phyloP scores from a whole-genome alignment of 441 rosid species.

The Brassica balearica region DNA sequence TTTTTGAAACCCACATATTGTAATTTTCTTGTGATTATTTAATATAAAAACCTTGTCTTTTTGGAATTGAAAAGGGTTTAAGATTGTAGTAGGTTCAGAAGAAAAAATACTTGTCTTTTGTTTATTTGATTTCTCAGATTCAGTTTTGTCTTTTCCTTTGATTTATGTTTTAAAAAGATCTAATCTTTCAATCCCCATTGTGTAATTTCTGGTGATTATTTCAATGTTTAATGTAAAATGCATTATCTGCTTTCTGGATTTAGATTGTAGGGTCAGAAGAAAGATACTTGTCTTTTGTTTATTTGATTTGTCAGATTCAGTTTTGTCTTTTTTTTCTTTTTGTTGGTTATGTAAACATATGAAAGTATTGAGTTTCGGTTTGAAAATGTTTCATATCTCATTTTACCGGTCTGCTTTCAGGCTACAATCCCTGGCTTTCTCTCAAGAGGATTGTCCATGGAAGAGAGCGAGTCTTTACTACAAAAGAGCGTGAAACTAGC shows the following conservation, averaged over 20 bases:
- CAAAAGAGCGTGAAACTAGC: conserved; percentile 79
- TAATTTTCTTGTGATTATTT: not conserved
- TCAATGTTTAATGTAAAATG: no score
- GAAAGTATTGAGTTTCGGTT: conserved; percentile 8
- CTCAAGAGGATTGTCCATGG: conserved; percentile 71
- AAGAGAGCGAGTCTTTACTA: conserved; percentile 70
- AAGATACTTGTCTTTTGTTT: conserved; percentile 13
- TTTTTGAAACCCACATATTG: not conserved
- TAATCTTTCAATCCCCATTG: no score
- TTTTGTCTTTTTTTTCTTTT: not conserved
- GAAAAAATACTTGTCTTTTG: conserved; percentile 5
- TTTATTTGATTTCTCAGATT: not conserved
- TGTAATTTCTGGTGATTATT: no score
- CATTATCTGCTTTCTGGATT: not conserved
- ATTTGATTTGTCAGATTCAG: not conserved
- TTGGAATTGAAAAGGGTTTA: not conserved
- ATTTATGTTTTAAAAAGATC: no score
- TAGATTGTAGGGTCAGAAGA: conserved; percentile 17
- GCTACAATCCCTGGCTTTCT: conserved; percentile 89
- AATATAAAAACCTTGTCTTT: not conserved
- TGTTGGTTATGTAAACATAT: not conserved
- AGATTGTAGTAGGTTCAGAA: conserved; percentile 12
- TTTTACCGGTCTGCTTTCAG: conserved; percentile 41
- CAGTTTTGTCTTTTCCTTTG: not conserved
- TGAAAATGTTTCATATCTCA: not conserved